Evolutionary conservation across 2,329 filamentous ascomycete species (phyloP), one percentile per base, ranked within the genome.

Genomic region (Claviceps humidiphila): DNA sequence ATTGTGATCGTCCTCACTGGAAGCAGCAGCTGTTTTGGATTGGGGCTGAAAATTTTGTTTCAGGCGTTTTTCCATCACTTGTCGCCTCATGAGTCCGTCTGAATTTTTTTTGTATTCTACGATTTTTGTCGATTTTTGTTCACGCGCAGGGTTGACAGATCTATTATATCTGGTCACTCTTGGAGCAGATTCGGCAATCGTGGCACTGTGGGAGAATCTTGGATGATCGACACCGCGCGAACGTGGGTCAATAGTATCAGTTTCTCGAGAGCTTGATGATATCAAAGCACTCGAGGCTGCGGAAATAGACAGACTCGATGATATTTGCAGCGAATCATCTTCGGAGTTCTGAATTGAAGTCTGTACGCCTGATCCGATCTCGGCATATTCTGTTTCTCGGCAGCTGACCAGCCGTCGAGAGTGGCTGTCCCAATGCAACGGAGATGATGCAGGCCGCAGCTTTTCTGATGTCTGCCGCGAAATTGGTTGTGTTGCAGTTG

Each of bases 251-350:
- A 54, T 50, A 41, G 56, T 39, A 0, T 56, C 40, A 4, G 56
- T 46, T 4, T 66, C 64, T 49, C 63, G 61, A 41, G 58, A 53
- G 4, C 60, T 60, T 6, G 59, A 59, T 9, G 70, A 65, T 43
- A 65, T 73, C 5, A 80, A 57, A 6, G 77, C 77, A 58, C 75
- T 80, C 5, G 77, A 78, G 16, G 77, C 77, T 43, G 77, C 77
- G 49, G 74, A 78, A 13, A 80, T 61, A 6, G 77, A 79, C 2
- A 80, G 65, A 1, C 73, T 63, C 2, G 76, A 75, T 11, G 74
- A 67, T 0, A 64, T 63, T 26, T 62, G 54, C 34, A 62, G 63
- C 2, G 61, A 57, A 45, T 66, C 69, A 20, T 76, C 74, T 13
- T 69, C 68, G 3, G 69, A 70, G 45, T 66, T 67, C 40, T 71